Base-by-base conservation (phyloP, 495 filamentous ascomycete genomes). In the Aspergillus affinis region DNA sequence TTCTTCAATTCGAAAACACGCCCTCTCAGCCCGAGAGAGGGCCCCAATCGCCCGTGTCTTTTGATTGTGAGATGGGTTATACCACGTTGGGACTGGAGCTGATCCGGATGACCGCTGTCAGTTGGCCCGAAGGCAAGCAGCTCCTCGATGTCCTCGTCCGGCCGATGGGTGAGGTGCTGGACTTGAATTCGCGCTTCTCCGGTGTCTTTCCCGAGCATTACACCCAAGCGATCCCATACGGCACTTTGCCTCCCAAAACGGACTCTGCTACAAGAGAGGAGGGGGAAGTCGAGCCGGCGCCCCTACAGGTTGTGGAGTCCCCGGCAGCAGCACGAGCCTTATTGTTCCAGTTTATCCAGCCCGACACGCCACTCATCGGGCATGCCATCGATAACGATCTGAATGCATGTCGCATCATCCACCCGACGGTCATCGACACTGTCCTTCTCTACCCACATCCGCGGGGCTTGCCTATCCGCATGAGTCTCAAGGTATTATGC, bases 21-120 rank as follows among this genome's bases (percentile, higher is more conserved):
- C 91, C 93, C 0, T 59, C 69, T 17, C 87, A 90, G 51, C 73
- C 77, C 10, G 65, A 76, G 5, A 72, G 65, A 54, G 69, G 53
- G 30, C 61, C 64, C 15, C 66, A 67, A 54, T 71, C 59, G 48
- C 85, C 86, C 3, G 84, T 98, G 15, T 87, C 85, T 65, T 88
- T 99, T 63, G 94, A 99, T 71, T 97, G 95, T 68, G 94, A 99
- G 67, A 99, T 99, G 94, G 90, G 90, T 9, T 99, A 94, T 69
- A 98, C 94, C 0, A 88, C 88, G 2, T 63, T 86, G 41, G 94
- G 94, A 0, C 69, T 97, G 57, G 94, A 99, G 68, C 78, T 99
- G 15, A 86, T 98, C 49, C 89, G 94, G 18, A 69, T 99, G 20
- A 97, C 94, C 0, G 91, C 88, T 9, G 85, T 90, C 30, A 86